Conservation (phyloP, 2,329 filamentous ascomycete genomes). For the Venturia carpophila region DNA sequence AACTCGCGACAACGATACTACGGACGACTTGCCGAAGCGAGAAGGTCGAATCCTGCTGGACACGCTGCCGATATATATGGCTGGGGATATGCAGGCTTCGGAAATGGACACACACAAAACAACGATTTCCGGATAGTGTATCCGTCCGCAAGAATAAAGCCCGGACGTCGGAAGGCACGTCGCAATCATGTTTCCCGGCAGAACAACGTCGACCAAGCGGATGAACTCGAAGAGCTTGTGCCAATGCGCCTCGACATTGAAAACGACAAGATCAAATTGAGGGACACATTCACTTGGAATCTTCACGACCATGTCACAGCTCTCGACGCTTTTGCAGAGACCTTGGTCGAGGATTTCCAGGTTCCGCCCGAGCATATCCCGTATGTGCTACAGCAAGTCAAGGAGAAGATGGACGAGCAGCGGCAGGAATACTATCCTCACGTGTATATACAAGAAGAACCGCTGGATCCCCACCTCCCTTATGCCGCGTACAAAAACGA, state of each 20-base stretch:
- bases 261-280: conserved; percentile 87
- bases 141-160: conserved; percentile 59
- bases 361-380: conserved; percentile 60
- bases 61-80: conserved; percentile 49
- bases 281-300: conserved; percentile 98
- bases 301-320: conserved; percentile 79
- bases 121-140: conserved; percentile 61
- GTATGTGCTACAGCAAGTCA: conserved; percentile 57
- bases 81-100: conserved; percentile 77
- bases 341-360: conserved; percentile 77
- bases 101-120: conserved; percentile 72
- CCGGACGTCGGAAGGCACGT: conserved; percentile 67
- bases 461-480: conserved; percentile 79
- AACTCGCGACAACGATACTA: conserved; percentile 37
- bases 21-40: neutral
- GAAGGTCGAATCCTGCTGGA: conserved; percentile 36
- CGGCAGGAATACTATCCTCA: conserved; percentile 90
- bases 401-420: conserved; percentile 75
- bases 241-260: conserved; percentile 90
- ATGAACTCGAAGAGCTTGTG: conserved; percentile 84
- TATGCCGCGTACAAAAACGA: conserved; percentile 97
- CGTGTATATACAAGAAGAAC: conserved; percentile 80
- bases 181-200: conserved; percentile 67
- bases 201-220: conserved; percentile 76
- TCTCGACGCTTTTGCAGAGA: conserved; percentile 75